These are phyloP conservation scores for Lineolata rhizophorae DNA, from an alignment of 495 filamentous ascomycete genomes.

Conservation along the genomic window DNA sequence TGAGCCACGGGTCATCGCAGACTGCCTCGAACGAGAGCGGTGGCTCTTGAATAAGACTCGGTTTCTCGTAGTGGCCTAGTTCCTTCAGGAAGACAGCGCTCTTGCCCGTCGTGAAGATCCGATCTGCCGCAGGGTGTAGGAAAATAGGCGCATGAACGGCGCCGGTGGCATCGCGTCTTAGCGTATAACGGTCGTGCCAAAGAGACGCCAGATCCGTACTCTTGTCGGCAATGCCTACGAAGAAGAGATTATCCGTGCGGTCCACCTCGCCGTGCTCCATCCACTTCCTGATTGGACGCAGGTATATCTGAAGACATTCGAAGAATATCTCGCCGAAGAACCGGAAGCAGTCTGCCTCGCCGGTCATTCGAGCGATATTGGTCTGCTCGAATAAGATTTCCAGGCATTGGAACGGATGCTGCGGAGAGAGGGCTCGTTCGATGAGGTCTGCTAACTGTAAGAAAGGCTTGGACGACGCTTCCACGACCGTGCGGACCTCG, in stretches of 20 bases:
- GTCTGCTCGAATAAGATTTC: constrained; percentile 51
- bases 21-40: constrained; percentile 33
- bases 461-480: constrained; percentile 16
- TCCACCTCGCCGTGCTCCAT: constrained; percentile 59
- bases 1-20: constrained; percentile 20
- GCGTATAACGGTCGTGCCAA: constrained; percentile 55
- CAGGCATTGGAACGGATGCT: constrained; percentile 33
- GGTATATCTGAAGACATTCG: constrained; percentile 62
- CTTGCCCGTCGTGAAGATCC: constrained; percentile 72
- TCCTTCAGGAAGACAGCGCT: constrained; percentile 62
- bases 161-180: constrained; percentile 31
- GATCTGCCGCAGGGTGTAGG: constrained; percentile 38
- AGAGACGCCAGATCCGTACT: constrained; percentile 38
- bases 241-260: constrained; percentile 43
- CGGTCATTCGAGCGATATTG: constrained; percentile 45
- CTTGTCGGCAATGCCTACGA: constrained; percentile 36
- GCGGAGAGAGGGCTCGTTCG: too few species aligned
- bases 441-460: constrained; percentile 5
- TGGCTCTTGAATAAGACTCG: constrained; percentile 12
- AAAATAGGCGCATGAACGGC: constrained; percentile 48
- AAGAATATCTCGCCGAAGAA: constrained; percentile 52
- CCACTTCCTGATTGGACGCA: constrained; percentile 60
- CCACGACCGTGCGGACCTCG: constrained; percentile 35
- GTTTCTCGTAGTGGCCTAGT: constrained; percentile 18
- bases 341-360: constrained; percentile 33